Evolutionary conservation across 1,284 basidiomycete species (phyloP).

Genomic region (Cryptococcus hybrid): DNA sequence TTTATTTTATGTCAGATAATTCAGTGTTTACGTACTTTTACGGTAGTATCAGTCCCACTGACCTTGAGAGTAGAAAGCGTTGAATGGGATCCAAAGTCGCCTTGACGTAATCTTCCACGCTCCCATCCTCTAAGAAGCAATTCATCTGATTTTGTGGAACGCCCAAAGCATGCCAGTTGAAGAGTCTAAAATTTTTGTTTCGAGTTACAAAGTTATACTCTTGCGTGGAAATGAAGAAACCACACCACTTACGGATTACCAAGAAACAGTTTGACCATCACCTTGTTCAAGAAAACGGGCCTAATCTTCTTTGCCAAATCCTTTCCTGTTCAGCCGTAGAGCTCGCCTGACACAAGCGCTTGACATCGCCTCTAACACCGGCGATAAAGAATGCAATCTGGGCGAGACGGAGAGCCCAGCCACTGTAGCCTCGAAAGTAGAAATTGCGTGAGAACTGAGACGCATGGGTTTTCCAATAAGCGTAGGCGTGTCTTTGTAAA

Average conservation of each 20-base stretch:
- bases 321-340: conserved; percentile 62
- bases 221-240: too few relatives aligned
- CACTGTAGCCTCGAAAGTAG: conserved; percentile 72
- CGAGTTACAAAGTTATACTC: background rate
- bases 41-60: conserved; percentile 12
- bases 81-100: conserved; percentile 66
- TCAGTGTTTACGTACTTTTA: background rate
- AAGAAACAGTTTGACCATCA: conserved; percentile 62
- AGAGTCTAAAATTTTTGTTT: conserved; percentile 51
- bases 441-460: conserved; percentile 65
- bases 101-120: conserved; percentile 59
- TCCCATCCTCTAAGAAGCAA: conserved; percentile 66
- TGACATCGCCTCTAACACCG: conserved; percentile 61
- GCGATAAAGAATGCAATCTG: conserved; percentile 62
- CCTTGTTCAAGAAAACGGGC: conserved; percentile 65
- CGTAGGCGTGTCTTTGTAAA: conserved; percentile 34
- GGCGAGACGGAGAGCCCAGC: conserved; percentile 67
- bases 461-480: conserved; percentile 68
- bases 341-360: conserved; percentile 59
- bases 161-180: conserved; percentile 80
- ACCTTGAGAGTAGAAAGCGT: conserved; percentile 55
- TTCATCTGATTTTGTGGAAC: conserved; percentile 73
- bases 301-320: conserved; percentile 65
- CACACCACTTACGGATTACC: conserved; percentile 53
- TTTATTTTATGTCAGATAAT: background rate